Percentiles rank a stretch among this genome's conserved stretches.
phyloP scores from a whole-genome alignment of 1,284 basidiomycete genomes.

The Marasmius oreades region DNA sequence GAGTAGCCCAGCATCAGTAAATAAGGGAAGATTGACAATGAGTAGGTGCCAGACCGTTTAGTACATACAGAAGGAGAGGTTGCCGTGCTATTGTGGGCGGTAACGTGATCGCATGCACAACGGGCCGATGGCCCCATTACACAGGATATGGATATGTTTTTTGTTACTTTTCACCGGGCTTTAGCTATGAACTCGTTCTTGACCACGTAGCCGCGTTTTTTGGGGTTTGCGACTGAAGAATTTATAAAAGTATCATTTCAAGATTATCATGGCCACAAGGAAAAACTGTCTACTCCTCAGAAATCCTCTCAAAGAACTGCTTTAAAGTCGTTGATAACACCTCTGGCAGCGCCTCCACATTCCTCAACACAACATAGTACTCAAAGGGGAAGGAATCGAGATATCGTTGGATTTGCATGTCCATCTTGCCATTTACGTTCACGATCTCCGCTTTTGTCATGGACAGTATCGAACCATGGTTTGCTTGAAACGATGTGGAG shows the following conservation, averaged over 20 bases:
- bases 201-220: no score
- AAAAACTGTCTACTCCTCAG: slow-evolving; percentile 62
- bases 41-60: no score
- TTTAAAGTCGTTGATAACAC: slow-evolving; percentile 89
- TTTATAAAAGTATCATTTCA: no score
- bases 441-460: slow-evolving; percentile 94
- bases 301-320: slow-evolving; percentile 85
- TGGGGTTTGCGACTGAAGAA: no score
- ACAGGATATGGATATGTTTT: no score
- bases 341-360: slow-evolving; percentile 90
- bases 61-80: no score
- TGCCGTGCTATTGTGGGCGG: no score
- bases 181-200: no score
- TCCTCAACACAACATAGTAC: slow-evolving; percentile 91
- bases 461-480: slow-evolving; percentile 80
- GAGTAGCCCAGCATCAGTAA: neutral
- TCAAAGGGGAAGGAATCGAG: slow-evolving; percentile 98
- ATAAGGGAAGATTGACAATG: neutral
- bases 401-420: slow-evolving; percentile 88
- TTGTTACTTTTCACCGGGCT: no score
- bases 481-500: slow-evolving; percentile 17
- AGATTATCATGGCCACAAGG: no score
- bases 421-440: slow-evolving; percentile 81
- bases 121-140: no score
- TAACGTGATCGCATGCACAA: no score